phyloP scores from a whole-genome alignment of 257 asterid species.

The Salvia miltiorrhiza region DNA sequence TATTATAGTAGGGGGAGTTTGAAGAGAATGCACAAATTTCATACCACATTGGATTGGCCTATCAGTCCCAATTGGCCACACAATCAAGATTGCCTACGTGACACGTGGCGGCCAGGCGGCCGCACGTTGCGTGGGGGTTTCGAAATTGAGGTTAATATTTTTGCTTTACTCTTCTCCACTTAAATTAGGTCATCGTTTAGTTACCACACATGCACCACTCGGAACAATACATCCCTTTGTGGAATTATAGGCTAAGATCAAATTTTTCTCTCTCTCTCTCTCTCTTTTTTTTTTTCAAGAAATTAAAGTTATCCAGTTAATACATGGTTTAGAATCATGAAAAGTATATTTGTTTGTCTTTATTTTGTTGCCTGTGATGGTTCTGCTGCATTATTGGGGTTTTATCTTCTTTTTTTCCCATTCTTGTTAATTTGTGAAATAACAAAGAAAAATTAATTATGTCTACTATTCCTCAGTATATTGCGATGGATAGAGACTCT shows the following conservation, averaged over 20 bases:
- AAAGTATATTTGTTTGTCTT: constrained; percentile 24
- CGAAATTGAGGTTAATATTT: constrained; percentile 30
- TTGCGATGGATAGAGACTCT: not conserved
- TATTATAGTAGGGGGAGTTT: constrained; percentile 28
- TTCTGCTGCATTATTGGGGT: constrained; percentile 21
- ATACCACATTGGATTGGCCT: constrained; percentile 31
- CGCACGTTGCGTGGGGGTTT: not conserved
- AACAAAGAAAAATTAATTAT: not conserved
- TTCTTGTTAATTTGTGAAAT: not conserved
- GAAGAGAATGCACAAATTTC: constrained; percentile 33
- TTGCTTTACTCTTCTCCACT: constrained; percentile 40
- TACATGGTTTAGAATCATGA: constrained; percentile 33
- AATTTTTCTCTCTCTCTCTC: not conserved
- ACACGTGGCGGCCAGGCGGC: constrained; percentile 47
- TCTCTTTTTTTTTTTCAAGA: not conserved
- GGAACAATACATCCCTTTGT: constrained; percentile 1
- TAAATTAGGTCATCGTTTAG: constrained; percentile 12
- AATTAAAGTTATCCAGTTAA: constrained; percentile 9
- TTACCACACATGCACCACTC: constrained; percentile 9
- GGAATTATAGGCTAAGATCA: not conserved
- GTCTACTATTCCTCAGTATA: not conserved
- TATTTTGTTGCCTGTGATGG: not conserved
- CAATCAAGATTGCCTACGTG: constrained; percentile 55
- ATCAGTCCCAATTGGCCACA: constrained; percentile 48
- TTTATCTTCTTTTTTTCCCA: not conserved